phyloP scores from a whole-genome alignment of 1,284 basidiomycete species.

The Ceratobasidium sp. region DNA sequence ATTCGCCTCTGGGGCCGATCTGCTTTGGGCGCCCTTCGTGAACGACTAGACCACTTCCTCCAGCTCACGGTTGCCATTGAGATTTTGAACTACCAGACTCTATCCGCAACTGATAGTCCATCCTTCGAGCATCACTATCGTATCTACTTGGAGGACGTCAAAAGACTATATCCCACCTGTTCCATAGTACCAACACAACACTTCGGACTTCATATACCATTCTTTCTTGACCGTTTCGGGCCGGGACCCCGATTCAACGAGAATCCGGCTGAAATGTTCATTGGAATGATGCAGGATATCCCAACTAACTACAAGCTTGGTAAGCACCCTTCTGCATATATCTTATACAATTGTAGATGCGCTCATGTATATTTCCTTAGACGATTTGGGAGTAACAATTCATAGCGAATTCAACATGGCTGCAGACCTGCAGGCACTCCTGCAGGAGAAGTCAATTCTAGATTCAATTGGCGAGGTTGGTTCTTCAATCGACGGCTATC shows the following conservation, averaged over 20 bases:
- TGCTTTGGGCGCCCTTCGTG: neutral
- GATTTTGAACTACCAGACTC: neutral
- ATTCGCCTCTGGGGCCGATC: conserved; percentile 37
- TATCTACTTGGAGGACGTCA: neutral
- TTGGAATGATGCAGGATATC: neutral
- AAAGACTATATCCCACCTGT: neutral
- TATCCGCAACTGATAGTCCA: neutral
- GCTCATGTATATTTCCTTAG: neutral
- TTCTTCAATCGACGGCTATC: neutral
- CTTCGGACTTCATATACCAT: conserved; percentile 1
- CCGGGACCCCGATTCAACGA: neutral
- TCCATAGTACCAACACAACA: neutral
- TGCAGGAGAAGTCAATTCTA: neutral
- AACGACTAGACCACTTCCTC: conserved; percentile 4
- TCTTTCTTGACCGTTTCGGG: neutral
- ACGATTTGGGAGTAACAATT: neutral
- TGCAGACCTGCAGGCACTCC: neutral
- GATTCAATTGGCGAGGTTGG: neutral
- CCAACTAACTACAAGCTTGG: conserved; percentile 1
- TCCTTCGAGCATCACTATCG: neutral
- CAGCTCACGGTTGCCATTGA: neutral
- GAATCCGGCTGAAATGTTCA: conserved; percentile 14
- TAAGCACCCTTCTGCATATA: neutral
- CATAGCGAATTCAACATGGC: conserved; percentile 3
- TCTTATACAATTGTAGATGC: neutral